phyloP scores from a whole-genome alignment of 2,329 filamentous ascomycete species.

The Fusarium drepaniforme region DNA sequence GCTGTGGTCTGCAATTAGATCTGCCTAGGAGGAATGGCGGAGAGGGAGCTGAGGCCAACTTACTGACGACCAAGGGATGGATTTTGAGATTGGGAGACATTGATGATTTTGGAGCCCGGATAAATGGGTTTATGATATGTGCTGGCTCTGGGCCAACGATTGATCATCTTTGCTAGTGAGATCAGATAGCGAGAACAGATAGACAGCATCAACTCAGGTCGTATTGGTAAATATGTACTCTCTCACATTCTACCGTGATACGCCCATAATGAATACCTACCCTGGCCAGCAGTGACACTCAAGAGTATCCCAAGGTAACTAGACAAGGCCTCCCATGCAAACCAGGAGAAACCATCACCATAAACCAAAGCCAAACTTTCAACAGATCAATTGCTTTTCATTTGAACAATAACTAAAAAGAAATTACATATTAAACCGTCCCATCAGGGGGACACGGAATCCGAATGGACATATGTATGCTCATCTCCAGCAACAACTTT shows the following conservation, averaged over 20 bases:
- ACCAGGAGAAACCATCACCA: too few species aligned
- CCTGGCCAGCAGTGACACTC: fast-evolving
- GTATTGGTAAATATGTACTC: too few species aligned
- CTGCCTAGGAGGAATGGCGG: fast-evolving
- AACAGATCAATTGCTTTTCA: slow-evolving; percentile 22
- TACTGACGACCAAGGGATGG: neutral
- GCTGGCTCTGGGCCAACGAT: neutral
- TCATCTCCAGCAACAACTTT: neutral
- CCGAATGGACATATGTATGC: slow-evolving; percentile 14
- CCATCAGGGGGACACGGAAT: neutral
- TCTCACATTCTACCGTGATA: neutral
- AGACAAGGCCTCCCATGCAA: fast-evolving
- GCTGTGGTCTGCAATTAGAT: slow-evolving; percentile 25
- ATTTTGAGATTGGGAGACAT: neutral
- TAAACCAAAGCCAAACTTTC: neutral
- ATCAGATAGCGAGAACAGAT: neutral
- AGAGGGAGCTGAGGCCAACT: neutral
- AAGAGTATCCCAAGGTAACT: neutral
- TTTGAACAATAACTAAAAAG: slow-evolving; percentile 21
- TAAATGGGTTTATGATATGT: neutral
- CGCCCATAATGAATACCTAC: neutral
- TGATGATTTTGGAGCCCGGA: neutral
- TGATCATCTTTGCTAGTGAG: neutral
- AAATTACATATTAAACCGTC: slow-evolving; percentile 26
- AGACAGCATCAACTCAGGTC: neutral